phyloP scores from a whole-genome alignment of 371 early-diverging fungal species.

The Rhizopus arrhizus region DNA sequence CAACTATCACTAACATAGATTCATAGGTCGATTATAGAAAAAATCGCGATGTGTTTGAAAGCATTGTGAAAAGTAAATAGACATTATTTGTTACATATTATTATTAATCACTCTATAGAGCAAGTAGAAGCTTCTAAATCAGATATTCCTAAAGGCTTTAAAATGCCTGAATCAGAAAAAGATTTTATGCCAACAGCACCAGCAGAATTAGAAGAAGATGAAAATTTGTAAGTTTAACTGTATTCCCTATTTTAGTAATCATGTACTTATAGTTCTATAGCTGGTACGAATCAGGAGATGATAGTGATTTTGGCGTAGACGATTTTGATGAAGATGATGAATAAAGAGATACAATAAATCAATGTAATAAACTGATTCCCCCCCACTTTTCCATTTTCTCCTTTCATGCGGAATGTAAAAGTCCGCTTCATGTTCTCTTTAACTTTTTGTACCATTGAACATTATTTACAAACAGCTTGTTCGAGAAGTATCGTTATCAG shows the following conservation, averaged over 20 bases:
- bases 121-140: conserved; percentile 60
- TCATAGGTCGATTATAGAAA: conserved; percentile 74
- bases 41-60: conserved; percentile 70
- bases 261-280: conserved; percentile 21
- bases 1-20: no score
- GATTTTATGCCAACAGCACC: conserved; percentile 52
- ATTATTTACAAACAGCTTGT: no score
- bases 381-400: no score
- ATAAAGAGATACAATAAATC: conserved; percentile 2
- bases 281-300: conserved; percentile 61
- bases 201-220: conserved; percentile 53
- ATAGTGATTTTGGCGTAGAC: conserved; percentile 52
- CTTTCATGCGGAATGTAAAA: no score
- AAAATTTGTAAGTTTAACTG: conserved; percentile 45
- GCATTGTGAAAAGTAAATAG: conserved; percentile 64
- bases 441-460: no score
- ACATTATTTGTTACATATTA: not conserved
- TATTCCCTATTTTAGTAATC: not conserved
- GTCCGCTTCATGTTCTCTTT: no score
- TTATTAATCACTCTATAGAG: conserved; percentile 27
- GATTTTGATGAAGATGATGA: conserved; percentile 44
- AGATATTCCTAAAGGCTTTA: conserved; percentile 58
- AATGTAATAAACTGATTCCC: no score
- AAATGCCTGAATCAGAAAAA: conserved; percentile 57
- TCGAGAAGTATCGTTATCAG: no score